These are phyloP conservation scores for Puccinia coronata DNA, from an alignment of 1,284 basidiomycete species.

Conservation along the genomic window DNA sequence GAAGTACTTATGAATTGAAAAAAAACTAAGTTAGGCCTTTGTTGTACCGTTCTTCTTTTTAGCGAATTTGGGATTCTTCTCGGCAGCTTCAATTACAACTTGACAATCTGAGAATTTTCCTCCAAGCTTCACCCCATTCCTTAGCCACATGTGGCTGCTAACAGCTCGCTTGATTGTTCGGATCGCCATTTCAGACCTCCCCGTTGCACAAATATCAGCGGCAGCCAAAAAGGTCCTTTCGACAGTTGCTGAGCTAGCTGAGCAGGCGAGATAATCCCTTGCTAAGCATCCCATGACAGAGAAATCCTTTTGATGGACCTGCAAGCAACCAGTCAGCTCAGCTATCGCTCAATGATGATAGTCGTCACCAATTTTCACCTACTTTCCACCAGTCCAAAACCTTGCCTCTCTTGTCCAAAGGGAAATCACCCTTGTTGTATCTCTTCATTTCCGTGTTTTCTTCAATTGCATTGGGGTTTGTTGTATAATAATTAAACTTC, in stretches of 20 bases:
- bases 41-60: too few species aligned
- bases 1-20: too few species aligned
- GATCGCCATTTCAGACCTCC: too few species aligned
- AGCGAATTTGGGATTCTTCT: too few species aligned
- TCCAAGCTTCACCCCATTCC: neutral
- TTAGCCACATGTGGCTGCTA: too few species aligned
- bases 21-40: too few species aligned
- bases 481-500: neutral
- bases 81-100: too few species aligned
- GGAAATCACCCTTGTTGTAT: neutral
- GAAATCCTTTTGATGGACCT: constrained; percentile 8
- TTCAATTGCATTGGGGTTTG: neutral
- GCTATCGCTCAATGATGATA: neutral
- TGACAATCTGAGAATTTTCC: too few species aligned
- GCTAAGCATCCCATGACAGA: neutral
- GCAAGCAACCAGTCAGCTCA: neutral
- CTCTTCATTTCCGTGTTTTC: neutral
- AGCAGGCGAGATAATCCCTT: neutral
- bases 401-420: neutral
- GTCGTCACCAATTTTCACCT: neutral
- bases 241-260: constrained; percentile 6
- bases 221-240: constrained; percentile 9
- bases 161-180: too few species aligned
- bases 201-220: neutral
- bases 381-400: constrained; percentile 8